Evolutionary conservation across 2,329 filamentous ascomycete species (phyloP), one percentile per base, ranked within the genome.

Genomic region (Trichoderma asperellum): DNA sequence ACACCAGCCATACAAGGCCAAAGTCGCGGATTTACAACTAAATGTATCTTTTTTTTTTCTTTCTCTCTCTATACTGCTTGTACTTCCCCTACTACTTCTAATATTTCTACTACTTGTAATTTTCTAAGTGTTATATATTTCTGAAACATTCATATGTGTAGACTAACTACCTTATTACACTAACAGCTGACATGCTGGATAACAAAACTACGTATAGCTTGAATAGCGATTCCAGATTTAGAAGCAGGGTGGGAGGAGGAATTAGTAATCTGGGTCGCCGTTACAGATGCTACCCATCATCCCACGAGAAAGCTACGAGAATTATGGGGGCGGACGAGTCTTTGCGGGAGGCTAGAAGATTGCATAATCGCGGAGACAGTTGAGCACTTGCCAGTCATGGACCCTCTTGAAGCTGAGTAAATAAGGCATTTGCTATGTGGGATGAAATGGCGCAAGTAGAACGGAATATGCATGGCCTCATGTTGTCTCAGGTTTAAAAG

Each of bases 351-450:
- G n/a, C 47, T 55, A 43, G 35, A 18, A 18, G 18, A 65, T 66
- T 49, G 63, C 63, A 58, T 49, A 58, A 66, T 58, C 27, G 63
- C 16, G 63, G 27, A 40, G 63, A 18, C 2, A 5, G 7, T 10
- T 58, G 40, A 49, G 37, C 63, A 66, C 37, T 43, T 43, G 16
- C 40, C 40, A 43, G 18, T 43, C 16, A 43, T 5, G 3, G 18
- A 16, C 40, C 32, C 7, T 40, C 37, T 43, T 43, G 16, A 43
- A 43, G 40, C 40, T n/a, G 40, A 43, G 40, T 43, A 43, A 43
- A n/a, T 32, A n/a, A 8, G 16, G 18, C 40, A 5, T n/a, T 43
- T 43, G 40, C 18, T 8, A 43, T 43, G 16, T 7, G 40, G 40
- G 7, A n/a, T n/a, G 40, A 43, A n/a, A 43, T 43, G 40, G 40